These are phyloP conservation scores for Phialocephala subalpina DNA, from an alignment of 2,329 filamentous ascomycete genomes.

Conservation along the genomic window DNA sequence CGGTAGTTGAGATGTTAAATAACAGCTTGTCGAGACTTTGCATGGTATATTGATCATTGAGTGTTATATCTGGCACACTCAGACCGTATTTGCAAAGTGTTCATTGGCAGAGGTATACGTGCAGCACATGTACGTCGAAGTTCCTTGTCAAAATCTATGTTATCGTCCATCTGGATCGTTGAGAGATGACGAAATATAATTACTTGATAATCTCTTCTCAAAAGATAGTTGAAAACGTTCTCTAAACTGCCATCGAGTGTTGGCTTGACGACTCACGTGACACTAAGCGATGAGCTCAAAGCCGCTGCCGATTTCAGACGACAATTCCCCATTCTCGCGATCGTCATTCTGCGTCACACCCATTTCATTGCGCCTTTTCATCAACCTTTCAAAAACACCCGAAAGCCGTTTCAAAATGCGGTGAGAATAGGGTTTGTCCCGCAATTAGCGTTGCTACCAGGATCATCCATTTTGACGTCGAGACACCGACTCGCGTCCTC, in stretches of 20 bases:
- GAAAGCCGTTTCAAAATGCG: constrained; percentile 19
- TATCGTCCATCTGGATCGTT: too few species aligned
- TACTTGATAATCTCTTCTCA: background rate
- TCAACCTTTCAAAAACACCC: background rate
- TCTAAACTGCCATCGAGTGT: too few species aligned
- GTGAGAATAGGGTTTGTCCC: constrained; percentile 25
- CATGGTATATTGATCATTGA: background rate
- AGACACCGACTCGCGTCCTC: constrained; percentile 13
- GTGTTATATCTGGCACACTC: too few species aligned
- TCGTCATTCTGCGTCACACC: constrained; percentile 7
- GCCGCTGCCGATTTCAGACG: background rate
- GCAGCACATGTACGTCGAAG: too few species aligned
- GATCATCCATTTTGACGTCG: constrained; percentile 13
- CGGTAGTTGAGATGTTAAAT: background rate
- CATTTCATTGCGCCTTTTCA: background rate
- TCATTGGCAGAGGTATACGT: too few species aligned
- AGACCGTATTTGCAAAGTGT: too few species aligned
- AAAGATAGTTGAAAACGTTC: background rate
- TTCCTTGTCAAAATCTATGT: too few species aligned
- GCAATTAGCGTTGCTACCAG: constrained; percentile 11
- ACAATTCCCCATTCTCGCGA: background rate
- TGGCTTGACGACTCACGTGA: background rate
- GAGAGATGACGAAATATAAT: too few species aligned
- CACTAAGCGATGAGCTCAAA: background rate
- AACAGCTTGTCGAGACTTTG: background rate